These are phyloP conservation scores for Kuraishia capsulata DNA, from an alignment of 805 yeast species.

Conservation along the genomic window DNA sequence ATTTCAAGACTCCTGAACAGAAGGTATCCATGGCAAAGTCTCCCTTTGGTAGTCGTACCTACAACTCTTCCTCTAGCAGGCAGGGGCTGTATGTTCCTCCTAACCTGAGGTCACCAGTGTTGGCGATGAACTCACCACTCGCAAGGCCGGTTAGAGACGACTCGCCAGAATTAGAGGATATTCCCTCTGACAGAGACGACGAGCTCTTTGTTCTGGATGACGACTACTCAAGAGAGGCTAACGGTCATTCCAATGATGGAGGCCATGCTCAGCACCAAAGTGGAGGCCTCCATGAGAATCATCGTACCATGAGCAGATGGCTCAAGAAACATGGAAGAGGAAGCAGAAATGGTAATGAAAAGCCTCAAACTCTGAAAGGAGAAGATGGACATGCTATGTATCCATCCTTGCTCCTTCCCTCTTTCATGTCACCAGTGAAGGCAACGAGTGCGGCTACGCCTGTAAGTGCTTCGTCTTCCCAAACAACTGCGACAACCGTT, in stretches of 20 bases:
- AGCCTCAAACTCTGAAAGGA: constrained; percentile 7
- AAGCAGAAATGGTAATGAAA: constrained; percentile 9
- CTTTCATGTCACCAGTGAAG: constrained; percentile 2
- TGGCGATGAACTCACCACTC: constrained; percentile 12
- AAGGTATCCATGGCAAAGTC: constrained; percentile 2
- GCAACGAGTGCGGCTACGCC: constrained; percentile 1
- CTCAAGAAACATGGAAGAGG: too few relatives aligned
- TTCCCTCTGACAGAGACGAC: constrained; percentile 20
- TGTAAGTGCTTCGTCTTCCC: constrained; percentile 8
- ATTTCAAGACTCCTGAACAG: constrained; percentile 1
- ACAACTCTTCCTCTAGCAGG: constrained; percentile 17
- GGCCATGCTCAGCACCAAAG: too few relatives aligned
- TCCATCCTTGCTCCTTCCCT: constrained; percentile 8
- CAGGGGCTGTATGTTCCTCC: constrained; percentile 64
- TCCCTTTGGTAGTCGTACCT: constrained; percentile 10
- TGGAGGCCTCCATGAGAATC: too few relatives aligned
- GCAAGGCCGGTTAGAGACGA: constrained; percentile 5
- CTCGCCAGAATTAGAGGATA: constrained; percentile 21
- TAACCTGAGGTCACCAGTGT: constrained; percentile 45
- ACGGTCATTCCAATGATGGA: constrained; percentile 3
- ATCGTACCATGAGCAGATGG: too few relatives aligned
- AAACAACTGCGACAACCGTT: constrained; percentile 9
- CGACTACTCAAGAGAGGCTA: constrained; percentile 7
- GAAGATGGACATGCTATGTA: constrained; percentile 11
- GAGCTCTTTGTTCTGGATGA: constrained; percentile 31